Evolutionary conservation across 345 rosid genomes (phyloP).

Genomic region (Lumnitzera littorea): DNA sequence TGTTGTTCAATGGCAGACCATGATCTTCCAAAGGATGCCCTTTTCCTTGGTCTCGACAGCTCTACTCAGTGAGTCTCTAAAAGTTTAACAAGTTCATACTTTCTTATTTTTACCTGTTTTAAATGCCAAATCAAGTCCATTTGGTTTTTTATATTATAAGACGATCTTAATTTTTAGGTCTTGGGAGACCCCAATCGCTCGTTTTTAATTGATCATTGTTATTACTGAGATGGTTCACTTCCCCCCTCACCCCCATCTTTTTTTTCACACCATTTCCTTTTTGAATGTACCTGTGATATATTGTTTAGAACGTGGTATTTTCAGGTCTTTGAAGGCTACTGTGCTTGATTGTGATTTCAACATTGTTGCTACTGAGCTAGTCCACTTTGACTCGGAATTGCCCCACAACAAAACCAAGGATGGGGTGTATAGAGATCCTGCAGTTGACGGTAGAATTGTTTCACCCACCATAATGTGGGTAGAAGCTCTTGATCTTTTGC

Average conservation of each 20-base stretch:
- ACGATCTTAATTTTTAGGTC: not conserved
- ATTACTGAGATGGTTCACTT: too few relatives aligned
- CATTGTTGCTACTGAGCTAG: slow-evolving; percentile 47
- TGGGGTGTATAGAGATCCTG: slow-evolving; percentile 71
- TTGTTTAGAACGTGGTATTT: not conserved
- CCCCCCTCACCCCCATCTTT: not conserved
- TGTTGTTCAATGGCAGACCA: slow-evolving; percentile 31
- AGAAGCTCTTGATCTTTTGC: slow-evolving; percentile 83
- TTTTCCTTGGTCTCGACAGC: slow-evolving; percentile 86
- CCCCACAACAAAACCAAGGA: slow-evolving; percentile 74
- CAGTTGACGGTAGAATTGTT: slow-evolving; percentile 61
- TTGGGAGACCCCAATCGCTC: not conserved
- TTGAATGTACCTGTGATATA: not conserved
- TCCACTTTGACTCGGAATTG: slow-evolving; percentile 79
- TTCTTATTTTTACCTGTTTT: not conserved
- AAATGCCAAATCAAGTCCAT: too few relatives aligned
- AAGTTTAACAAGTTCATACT: not conserved
- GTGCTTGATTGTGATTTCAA: slow-evolving; percentile 69
- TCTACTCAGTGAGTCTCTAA: slow-evolving; percentile 68
- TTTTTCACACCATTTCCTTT: not conserved
- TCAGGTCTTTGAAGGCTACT: slow-evolving; percentile 96
- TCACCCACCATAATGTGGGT: slow-evolving; percentile 99
- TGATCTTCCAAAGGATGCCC: slow-evolving; percentile 57
- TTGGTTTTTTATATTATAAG: slow-evolving; percentile 1
- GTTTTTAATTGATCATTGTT: too few relatives aligned